phyloP scores from a whole-genome alignment of 495 filamentous ascomycete genomes.

The Rostrohypoxylon terebratum region DNA sequence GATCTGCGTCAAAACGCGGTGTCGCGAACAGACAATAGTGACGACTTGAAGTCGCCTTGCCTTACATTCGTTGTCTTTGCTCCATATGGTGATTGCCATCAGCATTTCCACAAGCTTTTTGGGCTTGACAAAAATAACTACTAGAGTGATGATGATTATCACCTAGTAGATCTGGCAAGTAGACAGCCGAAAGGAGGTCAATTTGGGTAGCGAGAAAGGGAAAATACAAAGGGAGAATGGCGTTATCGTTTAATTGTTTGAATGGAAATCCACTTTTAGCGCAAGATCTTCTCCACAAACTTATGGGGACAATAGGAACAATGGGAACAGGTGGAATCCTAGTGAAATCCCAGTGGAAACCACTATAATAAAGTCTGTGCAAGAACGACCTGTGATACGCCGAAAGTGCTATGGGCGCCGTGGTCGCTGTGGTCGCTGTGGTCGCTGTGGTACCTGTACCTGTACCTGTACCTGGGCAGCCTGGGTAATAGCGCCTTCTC shows the following conservation, averaged over 20 bases:
- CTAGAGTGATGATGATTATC: conserved; percentile 8
- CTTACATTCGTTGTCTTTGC: conserved; percentile 20
- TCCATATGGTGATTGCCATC: conserved; percentile 28
- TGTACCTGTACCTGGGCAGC: too few relatives aligned
- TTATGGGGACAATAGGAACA: conserved; percentile 5
- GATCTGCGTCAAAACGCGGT: conserved; percentile 9
- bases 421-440: not conserved
- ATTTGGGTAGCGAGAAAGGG: not conserved
- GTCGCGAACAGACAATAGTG: conserved; percentile 12
- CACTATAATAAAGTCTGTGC: not conserved
- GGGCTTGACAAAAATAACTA: not conserved
- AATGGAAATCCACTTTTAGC: conserved; percentile 40
- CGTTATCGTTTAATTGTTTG: conserved; percentile 26
- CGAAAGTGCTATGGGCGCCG: not conserved
- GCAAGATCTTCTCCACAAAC: conserved; percentile 47
- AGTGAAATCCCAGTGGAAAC: not conserved
- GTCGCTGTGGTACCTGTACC: not conserved
- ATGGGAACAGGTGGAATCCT: too few relatives aligned
- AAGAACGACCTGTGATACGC: conserved; percentile 3
- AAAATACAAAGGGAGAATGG: conserved; percentile 12
- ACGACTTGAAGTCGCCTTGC: conserved; percentile 4
- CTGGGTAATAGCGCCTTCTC: conserved; percentile 3
- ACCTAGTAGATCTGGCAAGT: conserved; percentile 15
- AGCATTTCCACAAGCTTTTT: conserved; percentile 17
- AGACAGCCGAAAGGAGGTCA: conserved; percentile 13